Base-by-base conservation (phyloP, 306 rosid genomes). In the Cicer chorassanicum region DNA sequence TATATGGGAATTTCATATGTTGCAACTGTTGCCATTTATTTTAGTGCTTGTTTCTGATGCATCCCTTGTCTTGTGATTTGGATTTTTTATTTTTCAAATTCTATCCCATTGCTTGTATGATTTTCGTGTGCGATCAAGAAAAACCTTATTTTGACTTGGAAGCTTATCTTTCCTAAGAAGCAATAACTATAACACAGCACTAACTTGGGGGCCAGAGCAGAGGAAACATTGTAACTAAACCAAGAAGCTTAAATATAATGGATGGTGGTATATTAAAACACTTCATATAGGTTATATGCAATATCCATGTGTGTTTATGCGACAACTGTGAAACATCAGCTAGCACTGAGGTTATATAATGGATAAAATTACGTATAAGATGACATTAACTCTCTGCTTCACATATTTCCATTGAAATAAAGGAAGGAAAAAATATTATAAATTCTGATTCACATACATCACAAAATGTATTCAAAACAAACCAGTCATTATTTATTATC, bases 21-120 rank as follows among this genome's bases (percentile, higher is more conserved):
- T 39, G 50, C 13, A 11, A 46, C 2, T 5, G 19, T 1, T 49
- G 4, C 53, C 53, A 62, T 42, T 36, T 43, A 61, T 29, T 10
- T 12, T 39, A 41, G 6, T 77, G 19, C 78, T 75, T 70, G 19
- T 70, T 53, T 51, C 72, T 4, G 12, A 19, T 42, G 24, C 55
- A 43, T 29, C 51, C 66, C 54, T 39, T 65, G 68, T 18, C 11
- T 42, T 44, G 46, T 79, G 46, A 15, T 67, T 11, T 74, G 51
- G 15, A 49, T 38, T 69, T 29, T 29, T 29, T 65, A 66, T 57
- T 38, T 74, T 68, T 36, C 61, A 46, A 68, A 69, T 3, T 46
- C 44, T 59, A 36, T 56, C 39, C 36, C 62, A 13, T 36, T 68
- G 44, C 29, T 56, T 46, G 38, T 45, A 36, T 56, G 40, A 36